These are phyloP conservation scores for Coprinopsis cinerea DNA, from an alignment of 768 basidiomycete species.

Conservation along the genomic window DNA sequence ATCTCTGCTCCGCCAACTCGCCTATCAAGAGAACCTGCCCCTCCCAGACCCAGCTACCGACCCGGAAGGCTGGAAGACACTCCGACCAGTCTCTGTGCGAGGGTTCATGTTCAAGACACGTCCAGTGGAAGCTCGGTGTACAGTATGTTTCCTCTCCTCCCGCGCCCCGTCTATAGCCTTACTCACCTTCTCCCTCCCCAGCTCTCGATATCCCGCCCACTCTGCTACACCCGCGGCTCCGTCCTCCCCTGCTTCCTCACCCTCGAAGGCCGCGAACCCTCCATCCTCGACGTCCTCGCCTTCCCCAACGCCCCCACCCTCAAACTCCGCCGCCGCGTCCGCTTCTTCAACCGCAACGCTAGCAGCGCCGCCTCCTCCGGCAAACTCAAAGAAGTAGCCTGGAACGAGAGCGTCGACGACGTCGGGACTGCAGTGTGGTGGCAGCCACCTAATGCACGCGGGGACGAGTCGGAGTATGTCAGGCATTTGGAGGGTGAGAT, in stretches of 20 bases:
- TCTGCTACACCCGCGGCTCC: constrained; percentile 45
- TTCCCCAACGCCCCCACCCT: constrained; percentile 34
- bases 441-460: constrained; percentile 28
- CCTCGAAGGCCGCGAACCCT: constrained; percentile 32
- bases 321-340: constrained; percentile 34
- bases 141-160: constrained; percentile 24
- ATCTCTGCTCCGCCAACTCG: constrained; percentile 43
- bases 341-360: constrained; percentile 35
- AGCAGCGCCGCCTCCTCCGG: too few species aligned
- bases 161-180: not conserved
- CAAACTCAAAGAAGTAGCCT: constrained; percentile 36
- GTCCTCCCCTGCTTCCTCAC: constrained; percentile 41
- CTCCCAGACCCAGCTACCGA: constrained; percentile 43
- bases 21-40: constrained; percentile 39
- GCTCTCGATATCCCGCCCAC: constrained; percentile 19
- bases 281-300: constrained; percentile 37
- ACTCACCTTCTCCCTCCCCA: constrained; percentile 8
- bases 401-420: constrained; percentile 41
- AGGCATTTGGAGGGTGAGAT: constrained; percentile 51
- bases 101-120: constrained; percentile 36
- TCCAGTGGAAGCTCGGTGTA: constrained; percentile 35
- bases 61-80: constrained; percentile 48
- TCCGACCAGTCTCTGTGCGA: constrained; percentile 33
- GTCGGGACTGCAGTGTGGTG: constrained; percentile 43
- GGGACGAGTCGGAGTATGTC: constrained; percentile 23